Base-by-base conservation (phyloP, 208 protist species). In the Acanthamoeba healyi region DNA sequence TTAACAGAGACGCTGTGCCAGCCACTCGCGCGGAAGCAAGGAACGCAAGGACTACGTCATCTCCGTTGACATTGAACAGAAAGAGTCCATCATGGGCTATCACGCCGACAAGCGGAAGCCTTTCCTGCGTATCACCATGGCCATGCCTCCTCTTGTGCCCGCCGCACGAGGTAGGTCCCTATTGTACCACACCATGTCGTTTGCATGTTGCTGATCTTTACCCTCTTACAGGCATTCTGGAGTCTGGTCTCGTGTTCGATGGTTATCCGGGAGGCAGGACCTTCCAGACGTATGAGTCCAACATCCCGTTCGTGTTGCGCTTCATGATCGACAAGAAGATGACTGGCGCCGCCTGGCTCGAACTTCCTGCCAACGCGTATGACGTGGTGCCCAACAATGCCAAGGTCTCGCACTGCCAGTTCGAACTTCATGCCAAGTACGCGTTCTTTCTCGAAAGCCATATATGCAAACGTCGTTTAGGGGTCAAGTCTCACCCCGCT, bases 301-400 rank as follows among this genome's bases (percentile, higher is more conserved):
- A 99, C 95, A 97, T 99, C 72, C 97, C 98, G 46, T 99, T 99
- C 94, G 98, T 98, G 29, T 94, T 99, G 42, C 98, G 99, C 88
- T 99, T 99, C 95, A 99, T 99, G 95, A 98, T 99, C 84, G 99
- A 99, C 97, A 98, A 96, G 89, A 96, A 98, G 26, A 97, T 99
- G 49, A 96, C 98, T 65, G 99, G 99, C 12, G 98, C 98, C 90
- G 88, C 98, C 96, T 99, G 99, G 98, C 89, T 99, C 2, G 98
- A 98, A 15, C 26, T 99, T 36, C 29, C 7, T 5, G 96, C 96
- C 26, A 92, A 61, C 49, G 97, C 96, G 24, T 97, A 96, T 82
- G 98, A 98, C 82, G 24, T 58, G 14, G 29, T 97, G 36, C 94
- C 90, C 32, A 4, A 19, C 92, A 63, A 1, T 3, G 4, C 10